Conservation (phyloP, 495 filamentous ascomycete genomes). For the Xylaria telfairii region DNA sequence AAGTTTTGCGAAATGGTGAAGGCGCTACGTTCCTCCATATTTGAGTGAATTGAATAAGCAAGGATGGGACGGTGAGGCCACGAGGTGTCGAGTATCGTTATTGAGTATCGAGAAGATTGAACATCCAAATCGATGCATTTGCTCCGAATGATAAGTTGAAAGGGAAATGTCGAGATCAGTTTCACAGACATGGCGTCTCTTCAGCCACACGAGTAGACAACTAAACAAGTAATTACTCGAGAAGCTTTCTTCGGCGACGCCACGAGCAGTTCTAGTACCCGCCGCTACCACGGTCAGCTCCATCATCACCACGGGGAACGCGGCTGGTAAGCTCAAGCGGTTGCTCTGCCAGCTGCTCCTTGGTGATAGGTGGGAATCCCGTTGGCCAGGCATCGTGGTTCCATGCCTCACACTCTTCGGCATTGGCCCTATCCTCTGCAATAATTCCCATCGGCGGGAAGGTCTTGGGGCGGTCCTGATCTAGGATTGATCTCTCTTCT, state of each 20-base stretch:
- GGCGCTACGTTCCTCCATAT: background rate
- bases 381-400: slow-evolving; percentile 23
- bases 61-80: background rate
- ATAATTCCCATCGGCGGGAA: slow-evolving; percentile 33
- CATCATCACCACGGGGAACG: slow-evolving; percentile 19
- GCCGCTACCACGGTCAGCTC: slow-evolving; percentile 17
- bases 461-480: background rate
- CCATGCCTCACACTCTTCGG: slow-evolving; percentile 9
- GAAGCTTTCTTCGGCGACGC: slow-evolving; percentile 11
- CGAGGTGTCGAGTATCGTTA: background rate
- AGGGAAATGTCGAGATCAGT: background rate
- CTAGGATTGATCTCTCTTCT: slow-evolving; percentile 27
- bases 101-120: background rate
- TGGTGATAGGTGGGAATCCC: slow-evolving; percentile 20
- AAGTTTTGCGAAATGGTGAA: background rate
- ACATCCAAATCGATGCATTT: background rate
- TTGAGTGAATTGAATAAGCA: background rate
- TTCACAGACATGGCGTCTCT: background rate
- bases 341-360: slow-evolving; percentile 12
- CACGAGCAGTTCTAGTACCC: slow-evolving; percentile 9
- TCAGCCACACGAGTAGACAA: background rate
- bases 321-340: slow-evolving; percentile 18
- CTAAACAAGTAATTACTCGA: slow-evolving; percentile 10
- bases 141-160: background rate
- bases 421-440: slow-evolving; percentile 21